Percentiles rank a stretch among this genome's conserved stretches.
phyloP scores from a whole-genome alignment of 2,329 filamentous ascomycete species.

The Dothistroma septosporum region DNA sequence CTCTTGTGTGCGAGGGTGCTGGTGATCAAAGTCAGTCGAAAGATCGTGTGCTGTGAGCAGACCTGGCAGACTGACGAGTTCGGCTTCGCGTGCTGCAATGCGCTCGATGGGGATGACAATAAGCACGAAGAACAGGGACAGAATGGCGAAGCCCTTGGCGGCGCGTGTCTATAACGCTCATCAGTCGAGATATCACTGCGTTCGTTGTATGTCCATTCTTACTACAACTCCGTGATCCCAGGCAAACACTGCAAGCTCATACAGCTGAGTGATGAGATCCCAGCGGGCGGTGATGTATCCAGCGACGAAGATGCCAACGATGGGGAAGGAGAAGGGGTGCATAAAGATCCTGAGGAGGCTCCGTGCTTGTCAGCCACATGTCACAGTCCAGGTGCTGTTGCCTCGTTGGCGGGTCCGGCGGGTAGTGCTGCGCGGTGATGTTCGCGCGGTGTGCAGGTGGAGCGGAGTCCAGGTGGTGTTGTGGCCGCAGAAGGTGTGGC shows the following conservation, averaged over 20 bases:
- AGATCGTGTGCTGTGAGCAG: slow-evolving; percentile 2
- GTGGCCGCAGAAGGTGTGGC: not conserved
- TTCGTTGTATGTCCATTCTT: slow-evolving; percentile 17
- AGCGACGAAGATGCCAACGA: slow-evolving; percentile 96
- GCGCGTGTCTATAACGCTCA: slow-evolving; percentile 62
- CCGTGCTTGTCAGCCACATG: not conserved
- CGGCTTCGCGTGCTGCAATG: slow-evolving; percentile 74
- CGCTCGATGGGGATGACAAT: slow-evolving; percentile 80
- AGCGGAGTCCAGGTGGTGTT: not conserved
- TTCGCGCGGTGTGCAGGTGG: not conserved
- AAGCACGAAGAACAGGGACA: slow-evolving; percentile 80
- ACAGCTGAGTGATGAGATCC: slow-evolving; percentile 93
- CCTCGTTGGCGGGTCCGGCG: slow-evolving; percentile 6
- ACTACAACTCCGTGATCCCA: slow-evolving; percentile 98
- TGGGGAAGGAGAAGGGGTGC: slow-evolving; percentile 96
- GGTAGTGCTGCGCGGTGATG: not conserved
- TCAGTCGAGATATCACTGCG: not conserved
- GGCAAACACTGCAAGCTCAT: slow-evolving; percentile 95
- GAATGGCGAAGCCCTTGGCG: slow-evolving; percentile 75
- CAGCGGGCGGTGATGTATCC: slow-evolving; percentile 99
- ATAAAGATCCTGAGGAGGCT: slow-evolving; percentile 46
- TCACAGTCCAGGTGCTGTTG: not conserved
- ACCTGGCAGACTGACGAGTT: slow-evolving; percentile 59
- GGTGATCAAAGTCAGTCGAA: slow-evolving; percentile 25
- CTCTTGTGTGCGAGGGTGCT: slow-evolving; percentile 78